Evolutionary conservation across 2,329 filamentous ascomycete species (phyloP).

Genomic region (Claviceps africana): DNA sequence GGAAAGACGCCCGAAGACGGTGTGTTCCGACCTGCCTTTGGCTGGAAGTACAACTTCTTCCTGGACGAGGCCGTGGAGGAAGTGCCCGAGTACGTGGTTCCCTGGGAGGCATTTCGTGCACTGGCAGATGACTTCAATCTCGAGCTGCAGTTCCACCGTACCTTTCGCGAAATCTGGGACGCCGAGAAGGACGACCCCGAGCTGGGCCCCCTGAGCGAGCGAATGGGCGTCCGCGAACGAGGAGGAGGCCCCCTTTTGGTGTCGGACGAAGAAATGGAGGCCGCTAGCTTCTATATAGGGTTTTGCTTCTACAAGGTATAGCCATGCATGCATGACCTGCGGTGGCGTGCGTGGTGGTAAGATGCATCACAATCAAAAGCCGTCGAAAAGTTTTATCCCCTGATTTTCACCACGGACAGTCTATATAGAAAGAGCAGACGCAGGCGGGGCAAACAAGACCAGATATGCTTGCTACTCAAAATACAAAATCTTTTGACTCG

Average conservation of each 20-base stretch:
- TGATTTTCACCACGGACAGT: too few relatives aligned
- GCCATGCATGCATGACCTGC: neutral
- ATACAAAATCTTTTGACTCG: neutral
- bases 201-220: constrained; percentile 72
- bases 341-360: too few relatives aligned
- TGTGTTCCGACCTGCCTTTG: constrained; percentile 84
- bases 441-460: too few relatives aligned
- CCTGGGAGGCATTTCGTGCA: constrained; percentile 93
- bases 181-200: constrained; percentile 75
- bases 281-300: constrained; percentile 78
- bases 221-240: constrained; percentile 82
- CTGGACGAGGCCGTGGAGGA: constrained; percentile 92
- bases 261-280: constrained; percentile 79
- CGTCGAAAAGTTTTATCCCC: too few relatives aligned
- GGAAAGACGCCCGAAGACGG: constrained; percentile 72
- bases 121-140: constrained; percentile 94
- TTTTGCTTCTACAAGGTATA: constrained; percentile 97
- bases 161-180: constrained; percentile 83
- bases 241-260: constrained; percentile 55
- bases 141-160: constrained; percentile 84
- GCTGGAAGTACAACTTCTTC: constrained; percentile 97
- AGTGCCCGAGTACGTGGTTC: constrained; percentile 93
- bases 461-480: neutral
- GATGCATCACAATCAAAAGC: too few relatives aligned
- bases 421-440: too few relatives aligned